Evolutionary conservation across 208 protist species (phyloP).

Genomic region (Crithidia expoeki): DNA sequence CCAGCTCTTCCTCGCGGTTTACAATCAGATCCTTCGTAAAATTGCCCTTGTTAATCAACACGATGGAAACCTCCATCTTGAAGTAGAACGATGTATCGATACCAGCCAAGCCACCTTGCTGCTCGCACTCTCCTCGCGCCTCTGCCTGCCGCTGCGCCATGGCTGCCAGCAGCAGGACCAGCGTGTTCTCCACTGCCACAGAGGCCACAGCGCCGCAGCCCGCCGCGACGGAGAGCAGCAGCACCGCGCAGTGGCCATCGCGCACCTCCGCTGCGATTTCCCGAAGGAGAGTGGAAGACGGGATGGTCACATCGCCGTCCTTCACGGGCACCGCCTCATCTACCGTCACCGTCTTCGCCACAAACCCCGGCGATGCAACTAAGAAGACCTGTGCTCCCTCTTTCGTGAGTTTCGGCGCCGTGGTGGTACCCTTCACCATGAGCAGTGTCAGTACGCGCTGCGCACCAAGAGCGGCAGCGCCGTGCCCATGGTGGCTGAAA

Average conservation of each 20-base stretch:
- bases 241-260: constrained; percentile 12
- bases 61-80: constrained; percentile 21
- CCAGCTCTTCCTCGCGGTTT: constrained; percentile 19
- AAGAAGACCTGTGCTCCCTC: constrained; percentile 12
- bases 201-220: constrained; percentile 2
- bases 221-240: constrained; percentile 22
- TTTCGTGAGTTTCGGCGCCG: not conserved
- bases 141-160: constrained; percentile 1
- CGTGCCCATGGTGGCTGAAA: constrained; percentile 9
- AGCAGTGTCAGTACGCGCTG: constrained; percentile 22
- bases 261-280: constrained; percentile 18
- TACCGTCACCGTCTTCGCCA: constrained; percentile 4
- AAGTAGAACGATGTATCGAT: constrained; percentile 3
- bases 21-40: constrained; percentile 24
- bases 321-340: constrained; percentile 15
- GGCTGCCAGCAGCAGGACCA: constrained; percentile 14
- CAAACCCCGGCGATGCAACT: not conserved
- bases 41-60: not conserved
- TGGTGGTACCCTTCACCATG: not conserved
- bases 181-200: constrained; percentile 9
- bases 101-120: not conserved
- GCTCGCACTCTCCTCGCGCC: not conserved
- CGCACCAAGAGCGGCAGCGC: not conserved
- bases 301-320: not conserved
- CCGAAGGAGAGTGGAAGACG: constrained; percentile 6